These are phyloP conservation scores for Chara braunii DNA, from an alignment of 139 green algal species.

Conservation along the genomic window DNA sequence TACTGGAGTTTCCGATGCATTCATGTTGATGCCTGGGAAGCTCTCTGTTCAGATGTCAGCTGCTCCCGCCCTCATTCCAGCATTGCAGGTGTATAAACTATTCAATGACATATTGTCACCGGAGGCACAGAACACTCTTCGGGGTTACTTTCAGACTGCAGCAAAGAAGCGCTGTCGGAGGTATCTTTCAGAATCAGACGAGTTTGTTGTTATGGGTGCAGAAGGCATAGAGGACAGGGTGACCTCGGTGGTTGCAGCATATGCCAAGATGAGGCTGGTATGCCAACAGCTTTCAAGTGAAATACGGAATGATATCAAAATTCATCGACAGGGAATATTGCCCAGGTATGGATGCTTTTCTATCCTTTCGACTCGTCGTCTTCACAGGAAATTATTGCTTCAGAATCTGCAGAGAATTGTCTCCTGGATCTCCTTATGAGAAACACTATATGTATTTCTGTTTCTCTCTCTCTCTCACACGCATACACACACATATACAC, in stretches of 20 bases:
- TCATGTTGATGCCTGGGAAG: neutral
- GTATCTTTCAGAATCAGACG: slow-evolving; percentile 24
- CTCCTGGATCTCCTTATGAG: no score
- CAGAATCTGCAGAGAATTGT: no score
- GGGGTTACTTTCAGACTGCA: slow-evolving; percentile 19
- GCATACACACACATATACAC: no score
- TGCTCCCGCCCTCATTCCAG: slow-evolving; percentile 12
- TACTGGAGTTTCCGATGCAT: slow-evolving; percentile 2
- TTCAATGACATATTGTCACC: slow-evolving; percentile 21
- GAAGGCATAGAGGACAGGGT: no score
- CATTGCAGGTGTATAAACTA: slow-evolving; percentile 21
- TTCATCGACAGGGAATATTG: slow-evolving; percentile 34
- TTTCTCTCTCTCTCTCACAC: no score
- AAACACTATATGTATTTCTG: no score
- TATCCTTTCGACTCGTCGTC: no score
- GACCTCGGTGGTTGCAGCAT: slow-evolving; percentile 15
- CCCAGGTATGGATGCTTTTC: slow-evolving; percentile 36
- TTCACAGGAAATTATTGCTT: no score
- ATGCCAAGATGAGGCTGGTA: slow-evolving; percentile 14
- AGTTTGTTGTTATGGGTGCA: slow-evolving; percentile 12
- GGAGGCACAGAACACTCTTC: slow-evolving; percentile 4
- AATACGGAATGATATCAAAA: slow-evolving; percentile 9
- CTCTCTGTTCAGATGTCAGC: neutral
- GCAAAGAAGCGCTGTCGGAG: slow-evolving; percentile 7
- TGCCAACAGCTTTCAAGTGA: slow-evolving; percentile 11